These are phyloP conservation scores for Lagenidium sp. DNA, from an alignment of 352 stramenopile genomes.

Conservation along the genomic window DNA sequence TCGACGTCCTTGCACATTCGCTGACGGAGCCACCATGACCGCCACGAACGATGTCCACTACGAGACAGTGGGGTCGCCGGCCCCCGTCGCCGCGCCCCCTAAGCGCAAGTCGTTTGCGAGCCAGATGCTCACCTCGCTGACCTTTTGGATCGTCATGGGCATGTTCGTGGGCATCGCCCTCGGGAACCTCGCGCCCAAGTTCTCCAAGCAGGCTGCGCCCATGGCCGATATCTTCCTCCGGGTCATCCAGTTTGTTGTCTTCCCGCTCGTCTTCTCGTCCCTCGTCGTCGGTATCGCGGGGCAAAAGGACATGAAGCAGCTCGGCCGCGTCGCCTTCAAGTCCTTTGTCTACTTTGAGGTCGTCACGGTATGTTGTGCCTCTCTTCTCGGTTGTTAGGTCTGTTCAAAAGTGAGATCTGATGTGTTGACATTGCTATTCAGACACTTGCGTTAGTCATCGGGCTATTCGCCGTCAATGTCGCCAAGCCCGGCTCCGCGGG, in stretches of 20 bases:
- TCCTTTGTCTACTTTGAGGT: conserved; percentile 55
- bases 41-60: background rate
- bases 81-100: background rate
- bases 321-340: conserved; percentile 36
- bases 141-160: conserved; percentile 47
- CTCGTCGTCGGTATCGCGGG: conserved; percentile 43
- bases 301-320: conserved; percentile 47
- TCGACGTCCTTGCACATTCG: too few species aligned
- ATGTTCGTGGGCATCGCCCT: conserved; percentile 36
- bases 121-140: conserved; percentile 37
- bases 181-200: conserved; percentile 30
- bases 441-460: conserved; percentile 31
- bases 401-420: too few species aligned
- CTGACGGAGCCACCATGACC: too few species aligned
- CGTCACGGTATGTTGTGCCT: too few species aligned
- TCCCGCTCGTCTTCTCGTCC: conserved; percentile 53
- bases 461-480: conserved; percentile 36
- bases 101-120: conserved; percentile 20
- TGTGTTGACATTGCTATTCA: too few species aligned
- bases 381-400: too few species aligned
- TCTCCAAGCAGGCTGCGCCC: conserved; percentile 35
- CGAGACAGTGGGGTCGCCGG: too few species aligned
- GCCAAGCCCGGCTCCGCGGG: conserved; percentile 35
- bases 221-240: conserved; percentile 49
- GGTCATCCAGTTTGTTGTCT: conserved; percentile 52